These are phyloP conservation scores for Rhodotorula graminis DNA, from an alignment of 768 basidiomycete species.

Conservation along the genomic window DNA sequence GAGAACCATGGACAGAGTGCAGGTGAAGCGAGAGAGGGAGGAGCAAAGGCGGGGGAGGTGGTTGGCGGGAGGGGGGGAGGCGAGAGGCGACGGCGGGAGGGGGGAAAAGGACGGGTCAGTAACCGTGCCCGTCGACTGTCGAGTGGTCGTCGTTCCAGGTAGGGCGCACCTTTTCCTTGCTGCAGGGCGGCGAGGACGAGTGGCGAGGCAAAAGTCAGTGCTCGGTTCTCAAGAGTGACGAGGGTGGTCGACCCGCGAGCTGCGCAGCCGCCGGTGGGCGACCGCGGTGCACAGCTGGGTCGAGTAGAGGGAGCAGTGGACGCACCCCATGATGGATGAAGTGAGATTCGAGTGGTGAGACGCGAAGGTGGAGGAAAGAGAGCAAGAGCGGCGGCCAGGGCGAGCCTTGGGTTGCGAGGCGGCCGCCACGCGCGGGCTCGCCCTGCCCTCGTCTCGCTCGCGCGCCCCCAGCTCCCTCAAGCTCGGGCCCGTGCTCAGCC, in stretches of 20 bases:
- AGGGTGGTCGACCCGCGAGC: too few relatives aligned
- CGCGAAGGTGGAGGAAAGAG: background rate
- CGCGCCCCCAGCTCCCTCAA: too few relatives aligned
- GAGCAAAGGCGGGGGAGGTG: background rate
- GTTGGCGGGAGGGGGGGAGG: background rate
- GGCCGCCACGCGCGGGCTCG: too few relatives aligned
- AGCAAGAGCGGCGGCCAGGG: background rate
- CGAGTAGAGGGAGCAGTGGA: background rate
- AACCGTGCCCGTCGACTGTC: too few relatives aligned
- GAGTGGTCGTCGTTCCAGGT: too few relatives aligned
- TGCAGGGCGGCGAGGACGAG: background rate
- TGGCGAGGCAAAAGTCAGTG: slow-evolving; percentile 13
- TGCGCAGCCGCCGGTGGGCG: background rate
- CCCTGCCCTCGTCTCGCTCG: too few relatives aligned
- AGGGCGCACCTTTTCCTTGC: slow-evolving; percentile 18
- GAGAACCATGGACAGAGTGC: background rate
- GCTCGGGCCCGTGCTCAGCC: too few relatives aligned
- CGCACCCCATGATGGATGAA: background rate
- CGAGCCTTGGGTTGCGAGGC: too few relatives aligned
- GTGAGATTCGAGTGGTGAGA: background rate
- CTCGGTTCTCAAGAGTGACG: too few relatives aligned
- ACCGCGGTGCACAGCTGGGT: background rate
- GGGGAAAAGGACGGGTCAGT: too few relatives aligned
- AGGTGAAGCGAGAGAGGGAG: too few relatives aligned
- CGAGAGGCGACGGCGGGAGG: background rate